phyloP scores from a whole-genome alignment of 768 basidiomycete species.

The Rhodocollybia butyracea region DNA sequence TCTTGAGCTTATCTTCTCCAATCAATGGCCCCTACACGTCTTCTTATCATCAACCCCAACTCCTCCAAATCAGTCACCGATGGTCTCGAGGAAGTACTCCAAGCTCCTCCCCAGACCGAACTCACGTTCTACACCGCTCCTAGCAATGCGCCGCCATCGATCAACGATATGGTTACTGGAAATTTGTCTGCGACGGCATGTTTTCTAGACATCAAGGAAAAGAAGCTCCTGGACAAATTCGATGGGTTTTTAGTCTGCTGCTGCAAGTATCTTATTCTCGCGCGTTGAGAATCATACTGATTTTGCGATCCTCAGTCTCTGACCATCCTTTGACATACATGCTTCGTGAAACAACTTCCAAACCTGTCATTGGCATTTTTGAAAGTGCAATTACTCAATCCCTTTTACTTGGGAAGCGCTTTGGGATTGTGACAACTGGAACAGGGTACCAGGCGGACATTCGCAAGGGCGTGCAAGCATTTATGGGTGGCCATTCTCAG shows the following conservation, averaged over 20 bases:
- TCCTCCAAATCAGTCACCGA: slow-evolving; percentile 31
- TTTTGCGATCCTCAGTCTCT: slow-evolving; percentile 29
- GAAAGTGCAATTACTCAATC: slow-evolving; percentile 31
- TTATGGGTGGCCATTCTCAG: slow-evolving; percentile 31
- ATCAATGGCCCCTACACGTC: not conserved
- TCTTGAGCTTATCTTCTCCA: not conserved
- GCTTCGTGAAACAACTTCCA: slow-evolving; percentile 28
- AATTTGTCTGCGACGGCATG: slow-evolving; percentile 27
- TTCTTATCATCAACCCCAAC: slow-evolving; percentile 37
- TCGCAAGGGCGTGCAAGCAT: slow-evolving; percentile 28
- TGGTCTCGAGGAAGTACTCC: slow-evolving; percentile 23
- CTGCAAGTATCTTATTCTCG: slow-evolving; percentile 23
- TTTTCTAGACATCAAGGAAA: slow-evolving; percentile 23
- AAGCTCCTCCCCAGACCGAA: slow-evolving; percentile 23
- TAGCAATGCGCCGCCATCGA: slow-evolving; percentile 25
- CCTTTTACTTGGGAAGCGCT: slow-evolving; percentile 31
- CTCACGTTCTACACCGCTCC: slow-evolving; percentile 33
- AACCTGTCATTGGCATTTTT: slow-evolving; percentile 32
- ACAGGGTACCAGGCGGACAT: slow-evolving; percentile 30
- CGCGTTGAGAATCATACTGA: not conserved
- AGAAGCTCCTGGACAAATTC: slow-evolving; percentile 23
- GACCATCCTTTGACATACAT: slow-evolving; percentile 33
- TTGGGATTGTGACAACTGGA: slow-evolving; percentile 36
- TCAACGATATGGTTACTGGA: slow-evolving; percentile 29
- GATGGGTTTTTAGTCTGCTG: slow-evolving; percentile 38